These are phyloP conservation scores for Ceriops decandra DNA, from an alignment of 345 rosid genomes.

Conservation along the genomic window DNA sequence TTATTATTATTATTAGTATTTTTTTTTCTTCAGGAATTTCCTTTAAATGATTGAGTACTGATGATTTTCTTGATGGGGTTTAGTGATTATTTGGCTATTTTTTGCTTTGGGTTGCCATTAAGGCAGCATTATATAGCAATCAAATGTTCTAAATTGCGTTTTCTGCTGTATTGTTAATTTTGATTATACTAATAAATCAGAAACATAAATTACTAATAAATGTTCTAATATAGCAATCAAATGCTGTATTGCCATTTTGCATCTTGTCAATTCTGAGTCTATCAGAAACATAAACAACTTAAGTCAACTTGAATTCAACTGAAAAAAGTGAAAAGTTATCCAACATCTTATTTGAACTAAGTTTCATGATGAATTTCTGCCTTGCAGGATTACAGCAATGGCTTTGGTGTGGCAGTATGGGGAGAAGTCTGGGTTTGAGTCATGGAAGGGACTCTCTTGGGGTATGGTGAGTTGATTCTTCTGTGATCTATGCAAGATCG, in stretches of 20 bases:
- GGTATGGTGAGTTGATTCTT: conserved; percentile 67
- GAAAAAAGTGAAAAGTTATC: too few relatives aligned
- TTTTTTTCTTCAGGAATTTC: background rate
- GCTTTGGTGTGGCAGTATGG: conserved; percentile 94
- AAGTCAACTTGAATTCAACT: background rate
- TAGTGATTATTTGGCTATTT: background rate
- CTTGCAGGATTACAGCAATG: conserved; percentile 79
- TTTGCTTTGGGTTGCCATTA: too few relatives aligned
- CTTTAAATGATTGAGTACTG: too few relatives aligned
- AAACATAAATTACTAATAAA: too few relatives aligned
- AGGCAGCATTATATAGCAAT: too few relatives aligned
- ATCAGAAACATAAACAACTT: background rate
- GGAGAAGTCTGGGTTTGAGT: conserved; percentile 74
- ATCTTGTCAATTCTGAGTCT: background rate
- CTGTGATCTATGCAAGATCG: conserved; percentile 1
- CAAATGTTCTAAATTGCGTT: too few relatives aligned
- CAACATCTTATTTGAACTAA: too few relatives aligned
- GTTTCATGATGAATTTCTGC: background rate
- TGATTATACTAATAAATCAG: background rate
- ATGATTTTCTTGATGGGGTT: background rate
- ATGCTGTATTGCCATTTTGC: too few relatives aligned
- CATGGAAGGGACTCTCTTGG: conserved; percentile 98
- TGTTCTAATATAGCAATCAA: too few relatives aligned
- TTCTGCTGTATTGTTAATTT: background rate
- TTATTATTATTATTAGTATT: background rate